Conservation (phyloP, 192 early-diverging fungal genomes). For the Mortierella claussenii region DNA sequence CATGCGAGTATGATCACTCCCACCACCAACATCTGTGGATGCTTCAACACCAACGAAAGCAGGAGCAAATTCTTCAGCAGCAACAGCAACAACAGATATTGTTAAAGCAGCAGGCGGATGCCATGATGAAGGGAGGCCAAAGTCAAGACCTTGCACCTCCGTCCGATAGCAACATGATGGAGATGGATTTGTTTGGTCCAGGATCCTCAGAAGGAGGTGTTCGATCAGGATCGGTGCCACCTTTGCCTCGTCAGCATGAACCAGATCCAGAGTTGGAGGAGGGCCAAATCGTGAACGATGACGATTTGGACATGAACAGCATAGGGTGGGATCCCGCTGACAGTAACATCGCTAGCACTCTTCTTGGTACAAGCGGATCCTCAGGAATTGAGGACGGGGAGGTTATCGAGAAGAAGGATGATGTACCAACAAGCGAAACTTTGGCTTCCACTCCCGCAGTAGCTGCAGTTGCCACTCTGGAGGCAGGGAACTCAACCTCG, state of each 20-base stretch:
- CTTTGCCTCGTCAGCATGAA: conserved; percentile 23
- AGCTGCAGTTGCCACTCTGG: background rate
- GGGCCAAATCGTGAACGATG: conserved; percentile 37
- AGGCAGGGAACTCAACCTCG: background rate
- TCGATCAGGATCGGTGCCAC: conserved; percentile 24
- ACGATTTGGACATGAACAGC: conserved; percentile 30
- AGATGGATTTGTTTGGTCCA: conserved; percentile 11
- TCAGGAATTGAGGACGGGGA: conserved; percentile 17
- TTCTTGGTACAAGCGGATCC: background rate
- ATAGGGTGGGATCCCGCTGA: conserved; percentile 7
- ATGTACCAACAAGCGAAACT: background rate
- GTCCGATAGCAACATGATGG: conserved; percentile 11
- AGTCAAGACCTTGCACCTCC: background rate
- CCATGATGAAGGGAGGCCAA: background rate
- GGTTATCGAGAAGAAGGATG: conserved; percentile 12
- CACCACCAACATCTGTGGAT: conserved; percentile 38
- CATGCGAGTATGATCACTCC: conserved; percentile 34
- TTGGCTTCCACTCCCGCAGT: background rate
- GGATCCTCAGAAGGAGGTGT: background rate
- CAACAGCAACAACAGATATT: conserved; percentile 18
- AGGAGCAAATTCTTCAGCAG: conserved; percentile 23
- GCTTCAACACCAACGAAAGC: conserved; percentile 28
- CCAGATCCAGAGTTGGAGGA: conserved; percentile 32
- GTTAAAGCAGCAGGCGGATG: conserved; percentile 10
- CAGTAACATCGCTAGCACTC: background rate